Evolutionary conservation across 495 filamentous ascomycete species (phyloP), one percentile per base, ranked within the genome.

Genomic region (Xylaria scruposa): DNA sequence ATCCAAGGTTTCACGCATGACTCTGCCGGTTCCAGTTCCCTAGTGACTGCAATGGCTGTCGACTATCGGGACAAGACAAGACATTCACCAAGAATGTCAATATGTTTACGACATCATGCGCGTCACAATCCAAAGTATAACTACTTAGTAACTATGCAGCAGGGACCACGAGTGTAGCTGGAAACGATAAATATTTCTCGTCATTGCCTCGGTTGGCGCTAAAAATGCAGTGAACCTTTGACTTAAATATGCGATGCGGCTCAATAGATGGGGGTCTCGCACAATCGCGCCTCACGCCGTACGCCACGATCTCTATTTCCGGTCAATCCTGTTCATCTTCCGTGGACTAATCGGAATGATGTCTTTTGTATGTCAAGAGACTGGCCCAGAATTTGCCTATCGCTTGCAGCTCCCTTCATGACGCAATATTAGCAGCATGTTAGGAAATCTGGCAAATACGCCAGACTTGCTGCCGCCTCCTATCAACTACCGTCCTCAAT

Each of bases 371-470:
- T 38, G 36, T 38, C 29, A 59, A 6, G 8, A 21, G 12, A 38
- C 33, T 10, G 10, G 29, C n/a, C 26, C 60, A 21, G 38, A 26
- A 24, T 3, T 9, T 3, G 21, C 31, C 42, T 24, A 47, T 15
- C 61, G 31, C 19, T 33, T 29, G 33, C 17, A 56, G 31, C 33
- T 36, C 15, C 19, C 49, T 44, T 29, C 47, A 67, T 67, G 46
- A 67, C 65, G 65, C 65, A 67, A 67, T 67, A 33, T 26, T 51
- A 49, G 42, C 26, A 49, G 0, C 44, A 65, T 65, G 62, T 65
- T 47, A 60, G 46, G 46, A 53, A 40, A 67, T 38, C 24, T 19
- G 29, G 63, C 63, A 38, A 51, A 21, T n/a, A 36, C 4, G 8
- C 1, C 13, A 67, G 36, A 67, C 29, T 38, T 33, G 42, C 21